Base-by-base conservation (phyloP, 2,329 filamentous ascomycete species). In the Pseudomassariella vexata region DNA sequence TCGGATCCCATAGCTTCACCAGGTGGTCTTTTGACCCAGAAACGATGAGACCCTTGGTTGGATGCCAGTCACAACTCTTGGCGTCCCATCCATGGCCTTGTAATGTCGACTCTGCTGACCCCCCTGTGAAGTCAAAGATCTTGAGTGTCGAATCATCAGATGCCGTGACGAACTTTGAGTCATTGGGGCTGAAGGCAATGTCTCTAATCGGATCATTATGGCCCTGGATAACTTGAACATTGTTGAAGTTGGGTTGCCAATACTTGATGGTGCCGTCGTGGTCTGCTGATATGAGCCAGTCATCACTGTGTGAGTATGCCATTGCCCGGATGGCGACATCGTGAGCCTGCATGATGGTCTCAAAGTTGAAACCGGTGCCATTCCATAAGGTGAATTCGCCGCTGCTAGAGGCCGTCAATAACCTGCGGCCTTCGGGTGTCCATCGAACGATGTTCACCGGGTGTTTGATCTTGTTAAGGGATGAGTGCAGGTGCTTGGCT, bases 341-440 rank as follows among this genome's bases (percentile, higher is more conserved):
- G 59, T 96, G 90, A 23, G 90, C 90, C 66, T 95, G 89, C 85
- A 95, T 95, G 18, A 98, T 95, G 4, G 92, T 96, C 64, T 98
- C 92, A 49, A 98, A 98, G 59, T 98, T 96, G 73, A 98, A 98
- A 16, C 88, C 90, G 25, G 90, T 96, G 41, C 92, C 92, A 56
- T 98, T 98, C 92, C 92, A 98, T 4, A 98, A 63, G 23, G 94
- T 98, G 51, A 98, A 98, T 57, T 98, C 92, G 52, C 92, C 92
- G 56, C 90, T 96, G 45, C 88, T 94, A 0, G 89, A 94, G 15
- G 88, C 92, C 0, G 92, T 96, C 54, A 98, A 71, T 35, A 98
- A 66, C 45, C 92, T 74, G 39, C 92, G 81, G 18, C 92, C 92
- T 59, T 98, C 92, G 6, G 92, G 92, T 11, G 94, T 98, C 92